Evolutionary conservation across 1,284 basidiomycete species (phyloP), one percentile per base, ranked within the genome.

Genomic region (Moniliophthora roreri): DNA sequence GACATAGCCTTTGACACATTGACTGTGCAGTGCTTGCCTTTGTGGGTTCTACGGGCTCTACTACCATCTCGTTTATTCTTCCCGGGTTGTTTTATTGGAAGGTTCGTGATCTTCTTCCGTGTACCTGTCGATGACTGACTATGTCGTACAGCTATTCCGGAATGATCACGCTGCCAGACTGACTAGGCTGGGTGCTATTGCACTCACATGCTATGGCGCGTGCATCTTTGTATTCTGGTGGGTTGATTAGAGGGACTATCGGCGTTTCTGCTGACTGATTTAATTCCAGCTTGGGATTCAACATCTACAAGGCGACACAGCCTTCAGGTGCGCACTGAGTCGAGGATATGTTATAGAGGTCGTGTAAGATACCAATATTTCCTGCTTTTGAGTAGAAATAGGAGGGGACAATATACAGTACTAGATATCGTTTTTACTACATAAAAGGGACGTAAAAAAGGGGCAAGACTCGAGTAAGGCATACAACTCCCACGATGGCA

Each of bases 21-120:
- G 7, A 13, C 21, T 20, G 11, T 57, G 10, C 62, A 94, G 94
- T 98, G 10, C 77, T 98, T 26, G 93, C 95, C 4, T 97, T 99
- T 66, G 97, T 99, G 23, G 97, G 97, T 6, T 90, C 94, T 9
- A 97, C 96, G 0, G 97, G 97, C 15, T 95, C 92, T 16, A 98
- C 96, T 13, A 98, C 89, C 3, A 95, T 99, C 60, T 95, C 93
- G 8, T 99, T 99, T 71, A 98, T 99, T 65, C 80, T 99, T 4
- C 96, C 97, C 0, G 94, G 95, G 49, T 67, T 92, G 55, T 84
- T 93, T 62, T 90, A 84, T 68, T 91, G 87, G 87, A 85, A 89
- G 85, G 87, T 87, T n/a, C 36, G 36, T 13, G 1, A 34, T 26
- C 8, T 15, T 2, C 16, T 21, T 9, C 10, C 21, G 36, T 34